Conservation (phyloP, 176 grass and related monocot genomes). For the Eragrostis nindensis region DNA sequence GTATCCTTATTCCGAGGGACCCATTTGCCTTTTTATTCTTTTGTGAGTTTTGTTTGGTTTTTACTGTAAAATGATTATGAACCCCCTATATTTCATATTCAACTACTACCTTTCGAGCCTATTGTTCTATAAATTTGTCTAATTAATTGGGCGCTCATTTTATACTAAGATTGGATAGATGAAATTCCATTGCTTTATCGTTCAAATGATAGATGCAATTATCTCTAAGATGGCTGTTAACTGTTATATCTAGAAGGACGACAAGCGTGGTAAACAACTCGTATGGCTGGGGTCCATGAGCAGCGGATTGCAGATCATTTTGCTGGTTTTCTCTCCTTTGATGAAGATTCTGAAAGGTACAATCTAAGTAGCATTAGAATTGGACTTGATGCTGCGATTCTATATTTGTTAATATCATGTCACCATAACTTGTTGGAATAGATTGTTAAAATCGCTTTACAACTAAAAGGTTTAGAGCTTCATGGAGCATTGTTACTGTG, state of each 20-base stretch:
- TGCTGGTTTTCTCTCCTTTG: conserved; percentile 33
- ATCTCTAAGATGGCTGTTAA: neutral
- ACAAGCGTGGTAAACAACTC: neutral
- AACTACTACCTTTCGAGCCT: neutral
- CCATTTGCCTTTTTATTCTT: neutral
- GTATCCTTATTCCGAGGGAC: neutral
- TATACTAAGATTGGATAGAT: neutral
- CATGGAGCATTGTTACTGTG: neutral
- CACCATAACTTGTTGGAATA: neutral
- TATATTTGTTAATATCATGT: neutral
- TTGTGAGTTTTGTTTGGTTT: neutral
- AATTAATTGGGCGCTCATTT: neutral
- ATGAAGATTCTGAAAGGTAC: conserved; percentile 55
- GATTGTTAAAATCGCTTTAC: neutral
- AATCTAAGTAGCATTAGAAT: neutral
- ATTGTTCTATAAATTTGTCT: neutral
- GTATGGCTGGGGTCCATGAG: conserved; percentile 17
- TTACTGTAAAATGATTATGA: neutral
- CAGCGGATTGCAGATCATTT: conserved; percentile 17
- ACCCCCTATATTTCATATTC: no score
- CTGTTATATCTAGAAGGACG: neutral
- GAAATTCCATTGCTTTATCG: neutral
- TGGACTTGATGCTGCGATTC: neutral
- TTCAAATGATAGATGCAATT: conserved; percentile 12
- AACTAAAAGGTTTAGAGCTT: neutral